Base-by-base conservation (phyloP, 1,139 yeast genomes). In the Pneumocystis murina region DNA sequence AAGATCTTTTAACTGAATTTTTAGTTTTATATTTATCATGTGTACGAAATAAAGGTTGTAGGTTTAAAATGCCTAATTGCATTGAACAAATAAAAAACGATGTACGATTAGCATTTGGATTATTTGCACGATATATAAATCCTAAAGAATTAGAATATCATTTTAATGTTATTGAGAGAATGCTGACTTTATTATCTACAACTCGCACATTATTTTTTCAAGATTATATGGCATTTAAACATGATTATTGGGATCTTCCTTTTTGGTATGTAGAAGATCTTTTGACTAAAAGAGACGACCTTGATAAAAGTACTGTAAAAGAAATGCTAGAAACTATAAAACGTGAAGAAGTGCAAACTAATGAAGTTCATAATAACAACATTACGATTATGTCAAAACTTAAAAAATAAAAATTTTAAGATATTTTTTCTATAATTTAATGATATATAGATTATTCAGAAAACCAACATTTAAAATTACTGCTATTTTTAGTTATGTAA, bases 1-100 rank as follows among this genome's bases (percentile, higher is more conserved):
- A 82, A 62, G 80, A 80, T 64, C 71, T 82, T 33, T 73, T 83
- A 59, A 83, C 80, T 59, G 83, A 79, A 66, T 75, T 80, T 2
- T 72, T 81, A 4, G 69, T 80, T 14, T 74, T 75, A 60, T 83
- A 82, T 67, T 74, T 83, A 62, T 72, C 75, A n/a, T 79, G 82
- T 16, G 72, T 83, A 68, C 75, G 75, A 62, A 71, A 71, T 40
- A 71, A 72, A 41, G 62, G 62, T n/a, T 62, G 64, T 10, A 48
- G 54, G 2, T 62, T 65, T 61, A 61, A 61, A 40, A 60, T 61
- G 3, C 65, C 67, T 7, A 54, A 30, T 30, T 63, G 62, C 20
- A 60, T 65, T 14, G 67, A 65, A 33, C 67, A 64, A 17, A 65
- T 65, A 24, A 64, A 64, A 7, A 61, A 57, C 2, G 67, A 65